phyloP scores from a whole-genome alignment of 1,284 basidiomycete species.

The Cutaneotrichosporon dermatis region DNA sequence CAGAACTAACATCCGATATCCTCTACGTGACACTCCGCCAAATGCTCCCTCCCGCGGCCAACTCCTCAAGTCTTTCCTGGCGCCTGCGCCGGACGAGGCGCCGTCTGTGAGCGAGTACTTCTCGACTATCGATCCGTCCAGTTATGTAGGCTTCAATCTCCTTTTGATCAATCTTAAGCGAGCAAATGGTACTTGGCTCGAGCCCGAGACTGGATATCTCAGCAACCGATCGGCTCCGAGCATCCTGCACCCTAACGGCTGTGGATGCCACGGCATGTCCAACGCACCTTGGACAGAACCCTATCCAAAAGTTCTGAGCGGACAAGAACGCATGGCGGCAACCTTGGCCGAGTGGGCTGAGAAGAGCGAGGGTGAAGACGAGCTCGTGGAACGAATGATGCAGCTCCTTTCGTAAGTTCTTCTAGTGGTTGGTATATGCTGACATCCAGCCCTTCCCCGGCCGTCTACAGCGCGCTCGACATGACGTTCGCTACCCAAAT shows the following conservation, averaged over 20 bases:
- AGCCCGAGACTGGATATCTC: conserved; percentile 31
- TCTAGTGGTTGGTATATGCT: neutral
- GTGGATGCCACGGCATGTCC: conserved; percentile 27
- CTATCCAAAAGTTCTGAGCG: conserved; percentile 42
- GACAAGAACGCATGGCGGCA: conserved; percentile 28
- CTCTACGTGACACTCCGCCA: conserved; percentile 19
- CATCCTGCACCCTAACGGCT: conserved; percentile 3
- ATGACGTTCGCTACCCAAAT: conserved; percentile 28
- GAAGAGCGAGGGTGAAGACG: conserved; percentile 19
- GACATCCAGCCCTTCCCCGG: conserved; percentile 8
- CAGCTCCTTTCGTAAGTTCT: conserved; percentile 35
- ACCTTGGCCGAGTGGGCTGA: conserved; percentile 26
- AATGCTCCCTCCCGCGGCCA: conserved; percentile 33
- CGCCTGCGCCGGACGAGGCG: conserved; percentile 14
- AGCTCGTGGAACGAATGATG: conserved; percentile 37
- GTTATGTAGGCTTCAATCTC: conserved; percentile 48
- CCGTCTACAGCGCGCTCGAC: conserved; percentile 11
- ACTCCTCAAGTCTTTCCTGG: conserved; percentile 34
- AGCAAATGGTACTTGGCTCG: conserved; percentile 1
- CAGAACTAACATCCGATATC: conserved; percentile 44
- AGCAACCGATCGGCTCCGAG: conserved; percentile 34
- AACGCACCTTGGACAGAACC: conserved; percentile 39
- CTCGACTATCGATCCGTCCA: conserved; percentile 14
- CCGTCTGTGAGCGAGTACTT: conserved; percentile 24
- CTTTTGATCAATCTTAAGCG: conserved; percentile 33